These are phyloP conservation scores for Cercospora janseana DNA, from an alignment of 2,329 filamentous ascomycete species.

Conservation along the genomic window DNA sequence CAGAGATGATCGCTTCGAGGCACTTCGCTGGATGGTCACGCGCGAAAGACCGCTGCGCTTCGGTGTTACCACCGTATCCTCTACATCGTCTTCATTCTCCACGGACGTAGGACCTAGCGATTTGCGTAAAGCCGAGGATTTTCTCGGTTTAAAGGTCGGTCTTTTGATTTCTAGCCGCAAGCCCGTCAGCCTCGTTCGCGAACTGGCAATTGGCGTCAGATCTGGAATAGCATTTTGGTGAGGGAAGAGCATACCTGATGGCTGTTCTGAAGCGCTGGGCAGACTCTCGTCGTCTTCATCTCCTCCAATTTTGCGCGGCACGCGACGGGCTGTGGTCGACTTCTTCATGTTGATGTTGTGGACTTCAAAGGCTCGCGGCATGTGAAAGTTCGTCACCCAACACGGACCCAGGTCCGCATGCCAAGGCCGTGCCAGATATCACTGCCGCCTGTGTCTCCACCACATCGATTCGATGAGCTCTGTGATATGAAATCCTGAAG, in stretches of 20 bases:
- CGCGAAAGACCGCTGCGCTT: slow-evolving; percentile 64
- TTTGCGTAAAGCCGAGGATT: slow-evolving; percentile 71
- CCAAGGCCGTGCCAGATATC: neutral
- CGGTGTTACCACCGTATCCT: slow-evolving; percentile 55
- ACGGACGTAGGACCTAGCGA: slow-evolving; percentile 68
- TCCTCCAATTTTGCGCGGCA: slow-evolving; percentile 73
- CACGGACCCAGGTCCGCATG: neutral
- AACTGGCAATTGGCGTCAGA: slow-evolving; percentile 29
- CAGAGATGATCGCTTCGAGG: slow-evolving; percentile 53
- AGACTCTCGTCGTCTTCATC: slow-evolving; percentile 59
- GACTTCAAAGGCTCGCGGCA: neutral
- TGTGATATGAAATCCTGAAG: no score
- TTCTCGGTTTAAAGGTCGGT: slow-evolving; percentile 57
- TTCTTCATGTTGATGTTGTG: slow-evolving; percentile 52
- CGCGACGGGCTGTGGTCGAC: slow-evolving; percentile 57
- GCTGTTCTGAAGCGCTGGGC: slow-evolving; percentile 23
- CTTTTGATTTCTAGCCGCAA: slow-evolving; percentile 54
- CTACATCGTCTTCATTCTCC: slow-evolving; percentile 54
- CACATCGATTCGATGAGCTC: no score
- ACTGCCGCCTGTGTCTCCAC: no score
- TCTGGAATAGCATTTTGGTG: neutral
- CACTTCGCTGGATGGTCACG: slow-evolving; percentile 65
- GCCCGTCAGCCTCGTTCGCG: slow-evolving; percentile 43
- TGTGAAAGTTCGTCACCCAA: slow-evolving; percentile 11
- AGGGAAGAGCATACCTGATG: slow-evolving; percentile 28